Evolutionary conservation across 1,284 basidiomycete genomes (phyloP).

Genomic region (Exsudoporus floridanus): DNA sequence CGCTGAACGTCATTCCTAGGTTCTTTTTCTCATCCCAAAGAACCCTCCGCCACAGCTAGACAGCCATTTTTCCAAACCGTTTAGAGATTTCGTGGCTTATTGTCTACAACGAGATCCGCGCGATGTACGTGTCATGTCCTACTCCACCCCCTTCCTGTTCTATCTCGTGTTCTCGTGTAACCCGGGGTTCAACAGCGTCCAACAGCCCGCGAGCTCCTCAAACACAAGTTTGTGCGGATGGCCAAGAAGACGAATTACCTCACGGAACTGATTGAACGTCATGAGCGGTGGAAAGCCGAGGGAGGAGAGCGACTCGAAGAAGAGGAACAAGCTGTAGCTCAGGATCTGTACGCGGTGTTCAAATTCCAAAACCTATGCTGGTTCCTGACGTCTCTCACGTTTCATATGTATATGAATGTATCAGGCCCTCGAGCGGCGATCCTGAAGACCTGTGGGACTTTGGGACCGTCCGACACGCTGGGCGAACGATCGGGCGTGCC

Average conservation of each 20-base stretch:
- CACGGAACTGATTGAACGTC: slow-evolving; percentile 92
- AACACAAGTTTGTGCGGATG: slow-evolving; percentile 93
- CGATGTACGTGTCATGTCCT: slow-evolving; percentile 55
- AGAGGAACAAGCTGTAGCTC: slow-evolving; percentile 57
- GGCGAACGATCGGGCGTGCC: slow-evolving; percentile 62
- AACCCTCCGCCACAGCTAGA: slow-evolving; percentile 92
- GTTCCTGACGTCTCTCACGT: neutral
- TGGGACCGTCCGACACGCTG: slow-evolving; percentile 78
- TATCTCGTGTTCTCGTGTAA: slow-evolving; percentile 12
- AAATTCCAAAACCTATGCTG: slow-evolving; percentile 22
- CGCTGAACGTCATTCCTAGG: slow-evolving; percentile 45
- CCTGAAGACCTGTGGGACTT: slow-evolving; percentile 94
- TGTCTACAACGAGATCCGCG: slow-evolving; percentile 94
- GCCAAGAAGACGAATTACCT: slow-evolving; percentile 94
- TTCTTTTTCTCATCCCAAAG: slow-evolving; percentile 97
- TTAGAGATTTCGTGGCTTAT: slow-evolving; percentile 90
- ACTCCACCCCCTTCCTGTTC: neutral
- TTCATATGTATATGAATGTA: neutral
- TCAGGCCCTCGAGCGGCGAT: slow-evolving; percentile 57
- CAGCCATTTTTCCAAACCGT: slow-evolving; percentile 85
- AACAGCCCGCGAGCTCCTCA: slow-evolving; percentile 89
- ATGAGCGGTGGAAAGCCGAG: slow-evolving; percentile 92
- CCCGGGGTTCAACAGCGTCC: slow-evolving; percentile 63
- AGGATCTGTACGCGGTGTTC: slow-evolving; percentile 50
- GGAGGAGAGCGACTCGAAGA: slow-evolving; percentile 79